A percentile compares a stretch with the other conserved stretches of the same genome.
Evolutionary conservation across 768 basidiomycete species (phyloP).

Genomic region (Suillus weaverae): DNA sequence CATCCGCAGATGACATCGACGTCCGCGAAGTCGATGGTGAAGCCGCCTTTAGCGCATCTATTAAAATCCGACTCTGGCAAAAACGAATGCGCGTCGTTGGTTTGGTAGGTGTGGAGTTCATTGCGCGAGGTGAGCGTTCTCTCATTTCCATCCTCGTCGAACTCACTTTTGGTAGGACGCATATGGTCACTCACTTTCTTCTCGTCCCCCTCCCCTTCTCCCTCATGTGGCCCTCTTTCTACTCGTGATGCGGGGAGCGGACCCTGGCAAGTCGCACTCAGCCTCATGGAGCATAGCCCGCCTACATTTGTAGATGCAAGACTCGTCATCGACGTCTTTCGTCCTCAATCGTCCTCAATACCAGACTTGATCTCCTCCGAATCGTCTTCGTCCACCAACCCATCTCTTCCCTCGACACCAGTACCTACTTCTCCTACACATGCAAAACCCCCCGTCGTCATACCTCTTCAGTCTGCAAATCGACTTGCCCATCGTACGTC

Average conservation of each 20-base stretch:
- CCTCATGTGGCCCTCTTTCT: background rate
- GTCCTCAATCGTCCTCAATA: conserved; percentile 16
- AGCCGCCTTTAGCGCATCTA: conserved; percentile 49
- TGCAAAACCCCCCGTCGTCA: background rate
- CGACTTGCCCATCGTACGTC: background rate
- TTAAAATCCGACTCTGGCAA: conserved; percentile 45
- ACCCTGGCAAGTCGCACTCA: conserved; percentile 47
- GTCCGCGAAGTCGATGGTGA: conserved; percentile 53
- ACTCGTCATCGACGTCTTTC: conserved; percentile 41
- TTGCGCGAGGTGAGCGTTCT: conserved; percentile 46
- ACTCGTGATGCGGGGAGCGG: conserved; percentile 8
- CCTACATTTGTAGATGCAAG: conserved; percentile 58
- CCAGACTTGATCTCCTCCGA: background rate
- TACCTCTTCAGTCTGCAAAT: background rate
- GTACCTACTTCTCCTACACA: background rate
- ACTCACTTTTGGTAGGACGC: conserved; percentile 16
- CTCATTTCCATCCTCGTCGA: background rate
- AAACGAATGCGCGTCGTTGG: conserved; percentile 69
- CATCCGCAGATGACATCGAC: conserved; percentile 54
- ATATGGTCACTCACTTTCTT: conserved; percentile 31
- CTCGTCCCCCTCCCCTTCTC: conserved; percentile 12
- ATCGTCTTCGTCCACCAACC: background rate
- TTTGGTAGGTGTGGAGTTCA: conserved; percentile 59
- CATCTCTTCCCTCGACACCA: background rate
- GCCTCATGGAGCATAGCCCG: conserved; percentile 54